Percentiles rank a stretch among this genome's conserved stretches.
phyloP scores from a whole-genome alignment of 108 stramenopile species.

The Nitzschia palea region DNA sequence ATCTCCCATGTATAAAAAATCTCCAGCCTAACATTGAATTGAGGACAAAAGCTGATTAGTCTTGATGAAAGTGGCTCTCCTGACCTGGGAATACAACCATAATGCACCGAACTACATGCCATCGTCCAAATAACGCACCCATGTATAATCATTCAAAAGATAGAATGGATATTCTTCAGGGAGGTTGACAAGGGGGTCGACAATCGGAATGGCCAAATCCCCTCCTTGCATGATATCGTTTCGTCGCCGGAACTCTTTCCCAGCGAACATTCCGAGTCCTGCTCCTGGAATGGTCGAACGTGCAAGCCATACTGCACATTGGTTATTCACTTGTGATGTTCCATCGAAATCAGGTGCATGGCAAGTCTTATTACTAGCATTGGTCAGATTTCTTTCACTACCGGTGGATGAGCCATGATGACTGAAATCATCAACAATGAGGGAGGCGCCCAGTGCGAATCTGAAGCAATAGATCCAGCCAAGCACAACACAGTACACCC shows the following conservation, averaged over 20 bases:
- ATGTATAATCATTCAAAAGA: conserved; percentile 54
- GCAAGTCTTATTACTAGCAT: no score
- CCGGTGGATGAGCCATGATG: no score
- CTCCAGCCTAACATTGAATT: neutral
- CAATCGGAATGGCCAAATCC: conserved; percentile 44
- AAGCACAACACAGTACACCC: no score
- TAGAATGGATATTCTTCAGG: conserved; percentile 5
- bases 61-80: neutral
- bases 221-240: conserved; percentile 21
- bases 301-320: conserved; percentile 61
- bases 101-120: conserved; percentile 7
- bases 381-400: no score
- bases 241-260: conserved; percentile 41
- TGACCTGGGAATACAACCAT: conserved; percentile 8
- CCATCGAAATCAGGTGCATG: no score
- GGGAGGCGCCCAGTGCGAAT: no score
- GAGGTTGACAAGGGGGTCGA: conserved; percentile 25
- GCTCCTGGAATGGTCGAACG: conserved; percentile 62
- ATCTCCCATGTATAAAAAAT: neutral
- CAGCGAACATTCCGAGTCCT: conserved; percentile 73
- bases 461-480: no score
- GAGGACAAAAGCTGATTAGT: neutral
- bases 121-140: conserved; percentile 2
- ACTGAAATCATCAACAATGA: no score
- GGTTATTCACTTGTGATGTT: neutral